These are phyloP conservation scores for Fusarium xyrophilum DNA, from an alignment of 2,329 filamentous ascomycete species.

Conservation along the genomic window DNA sequence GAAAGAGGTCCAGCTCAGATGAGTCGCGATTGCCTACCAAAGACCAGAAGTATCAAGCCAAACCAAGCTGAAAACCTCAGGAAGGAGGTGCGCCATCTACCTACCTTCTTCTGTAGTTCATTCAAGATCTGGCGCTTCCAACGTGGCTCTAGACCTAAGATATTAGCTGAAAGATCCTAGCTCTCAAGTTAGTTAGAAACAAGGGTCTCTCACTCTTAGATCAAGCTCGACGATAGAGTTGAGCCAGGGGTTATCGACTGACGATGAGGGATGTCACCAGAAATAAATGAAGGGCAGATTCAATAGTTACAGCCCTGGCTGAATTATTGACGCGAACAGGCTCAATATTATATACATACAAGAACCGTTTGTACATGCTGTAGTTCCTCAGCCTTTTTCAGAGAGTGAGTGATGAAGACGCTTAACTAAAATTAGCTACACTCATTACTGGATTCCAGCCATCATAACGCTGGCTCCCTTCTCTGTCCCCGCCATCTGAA, in stretches of 20 bases:
- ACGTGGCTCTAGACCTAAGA: not conserved
- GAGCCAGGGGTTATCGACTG: not conserved
- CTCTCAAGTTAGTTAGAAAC: not conserved
- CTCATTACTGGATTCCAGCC: conserved; percentile 7
- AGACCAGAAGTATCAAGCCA: conserved; percentile 6
- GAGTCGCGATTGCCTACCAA: conserved; percentile 1
- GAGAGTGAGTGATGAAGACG: not conserved
- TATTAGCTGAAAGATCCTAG: conserved; percentile 7
- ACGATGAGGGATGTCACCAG: not conserved
- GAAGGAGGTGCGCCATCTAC: conserved; percentile 17
- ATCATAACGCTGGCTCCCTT: conserved; percentile 28
- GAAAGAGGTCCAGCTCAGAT: not conserved
- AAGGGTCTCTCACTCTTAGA: not conserved
- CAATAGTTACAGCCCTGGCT: conserved; percentile 14
- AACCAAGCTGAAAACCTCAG: conserved; percentile 17
- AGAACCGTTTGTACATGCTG: conserved; percentile 11
- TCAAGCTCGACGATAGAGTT: not conserved
- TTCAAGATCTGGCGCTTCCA: conserved; percentile 15
- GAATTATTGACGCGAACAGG: conserved; percentile 6
- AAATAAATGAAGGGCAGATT: conserved; percentile 2
- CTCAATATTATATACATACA: conserved; percentile 26
- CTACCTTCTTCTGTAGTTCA: conserved; percentile 21
- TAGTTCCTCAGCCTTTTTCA: conserved; percentile 20
- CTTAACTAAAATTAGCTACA: conserved; percentile 35
- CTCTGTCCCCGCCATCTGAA: conserved; percentile 6